Percentiles rank a stretch among this genome's conserved stretches.
These are phyloP conservation scores for Melanogaster broomeanus DNA, from an alignment of 768 basidiomycete species.

Conservation along the genomic window DNA sequence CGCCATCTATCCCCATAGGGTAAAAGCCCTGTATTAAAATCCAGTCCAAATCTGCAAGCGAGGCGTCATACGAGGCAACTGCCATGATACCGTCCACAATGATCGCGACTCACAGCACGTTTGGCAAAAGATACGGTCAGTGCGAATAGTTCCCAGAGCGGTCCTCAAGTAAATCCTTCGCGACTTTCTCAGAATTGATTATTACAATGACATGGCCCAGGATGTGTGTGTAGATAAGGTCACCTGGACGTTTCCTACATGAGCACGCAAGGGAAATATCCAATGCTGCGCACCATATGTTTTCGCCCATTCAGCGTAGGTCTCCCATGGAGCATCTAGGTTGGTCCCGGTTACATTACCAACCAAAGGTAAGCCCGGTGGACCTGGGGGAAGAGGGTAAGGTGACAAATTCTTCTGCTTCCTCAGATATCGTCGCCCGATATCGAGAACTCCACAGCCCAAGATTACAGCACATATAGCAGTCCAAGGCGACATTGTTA, in stretches of 20 bases:
- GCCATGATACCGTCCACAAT: neutral
- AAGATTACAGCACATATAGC: neutral
- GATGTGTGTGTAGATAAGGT: conserved; percentile 49
- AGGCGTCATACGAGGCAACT: neutral
- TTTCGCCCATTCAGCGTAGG: conserved; percentile 41
- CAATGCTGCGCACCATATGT: conserved; percentile 30
- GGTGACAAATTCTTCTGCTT: neutral
- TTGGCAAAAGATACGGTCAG: conserved; percentile 38
- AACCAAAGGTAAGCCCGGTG: conserved; percentile 36
- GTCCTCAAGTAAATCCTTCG: too few species aligned
- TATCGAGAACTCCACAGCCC: conserved; percentile 7
- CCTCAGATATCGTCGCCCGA: conserved; percentile 8
- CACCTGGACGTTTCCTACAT: conserved; percentile 25
- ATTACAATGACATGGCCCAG: conserved; percentile 48
- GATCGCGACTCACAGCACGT: conserved; percentile 5
- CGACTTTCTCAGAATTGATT: conserved; percentile 45
- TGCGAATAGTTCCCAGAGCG: conserved; percentile 53
- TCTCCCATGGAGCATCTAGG: conserved; percentile 33
- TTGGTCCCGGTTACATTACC: conserved; percentile 39
- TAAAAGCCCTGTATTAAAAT: conserved; percentile 23
- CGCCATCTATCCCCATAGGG: conserved; percentile 37
- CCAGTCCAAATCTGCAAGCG: conserved; percentile 21
- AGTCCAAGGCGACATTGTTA: neutral
- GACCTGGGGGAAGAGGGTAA: conserved; percentile 39
- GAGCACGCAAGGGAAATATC: neutral